Percentiles rank a stretch among this genome's conserved stretches.
Conservation (phyloP, 2,329 filamentous ascomycete genomes). For the Pseudofabraea citricarpa region DNA sequence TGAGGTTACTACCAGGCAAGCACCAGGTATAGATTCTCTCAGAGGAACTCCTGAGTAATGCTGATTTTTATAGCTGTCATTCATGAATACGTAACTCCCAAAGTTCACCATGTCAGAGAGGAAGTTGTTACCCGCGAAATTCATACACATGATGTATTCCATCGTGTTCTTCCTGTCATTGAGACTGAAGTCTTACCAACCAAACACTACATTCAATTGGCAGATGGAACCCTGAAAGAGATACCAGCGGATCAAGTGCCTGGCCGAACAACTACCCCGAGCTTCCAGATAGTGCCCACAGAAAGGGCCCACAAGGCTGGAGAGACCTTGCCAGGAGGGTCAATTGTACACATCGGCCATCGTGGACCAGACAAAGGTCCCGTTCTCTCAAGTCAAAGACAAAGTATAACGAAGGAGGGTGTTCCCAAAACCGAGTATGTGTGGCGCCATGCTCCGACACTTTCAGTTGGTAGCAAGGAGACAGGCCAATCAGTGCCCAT, state of each 20-base stretch:
- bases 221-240: slow-evolving; percentile 38
- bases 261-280: slow-evolving; percentile 10
- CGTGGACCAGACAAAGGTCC: slow-evolving; percentile 3
- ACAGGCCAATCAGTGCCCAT: slow-evolving; percentile 13
- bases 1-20: slow-evolving; percentile 18
- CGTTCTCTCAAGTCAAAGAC: slow-evolving; percentile 18
- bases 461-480: slow-evolving; percentile 11
- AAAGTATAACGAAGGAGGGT: slow-evolving; percentile 17
- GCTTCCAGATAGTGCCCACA: not conserved
- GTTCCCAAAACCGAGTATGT: slow-evolving; percentile 20
- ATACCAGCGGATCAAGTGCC: slow-evolving; percentile 38
- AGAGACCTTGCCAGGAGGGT: slow-evolving; percentile 5
- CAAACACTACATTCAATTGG: slow-evolving; percentile 35
- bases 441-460: slow-evolving; percentile 22
- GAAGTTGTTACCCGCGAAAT: slow-evolving; percentile 46
- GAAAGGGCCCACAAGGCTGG: not conserved
- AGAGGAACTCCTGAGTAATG: too few species aligned
- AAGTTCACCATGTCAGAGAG: slow-evolving; percentile 40
- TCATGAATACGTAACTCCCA: slow-evolving; percentile 41
- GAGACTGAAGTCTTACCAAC: slow-evolving; percentile 48
- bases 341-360: not conserved
- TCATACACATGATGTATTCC: slow-evolving; percentile 47
- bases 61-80: slow-evolving; percentile 45
- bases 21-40: slow-evolving; percentile 24
- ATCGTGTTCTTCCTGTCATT: slow-evolving; percentile 46